Evolutionary conservation across 2,329 filamentous ascomycete genomes (phyloP).

Genomic region (Aspergillus quadricinctus): DNA sequence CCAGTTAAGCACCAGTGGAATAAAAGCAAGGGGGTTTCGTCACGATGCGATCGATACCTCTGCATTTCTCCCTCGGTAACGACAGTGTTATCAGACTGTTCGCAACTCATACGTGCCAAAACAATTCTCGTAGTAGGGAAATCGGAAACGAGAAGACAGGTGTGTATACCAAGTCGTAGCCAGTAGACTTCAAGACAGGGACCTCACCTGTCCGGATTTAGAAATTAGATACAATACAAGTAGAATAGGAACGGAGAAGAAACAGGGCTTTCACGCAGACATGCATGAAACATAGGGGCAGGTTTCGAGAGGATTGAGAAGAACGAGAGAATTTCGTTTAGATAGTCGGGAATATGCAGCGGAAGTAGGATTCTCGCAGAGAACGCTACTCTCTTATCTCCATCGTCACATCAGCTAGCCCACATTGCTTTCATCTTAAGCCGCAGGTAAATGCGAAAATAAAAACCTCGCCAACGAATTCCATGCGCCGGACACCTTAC

Average conservation of each 20-base stretch:
- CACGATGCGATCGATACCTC: neutral
- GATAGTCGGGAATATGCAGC: slow-evolving; percentile 4
- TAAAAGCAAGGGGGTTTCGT: neutral
- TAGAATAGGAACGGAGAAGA: slow-evolving; percentile 14
- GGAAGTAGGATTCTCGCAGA: neutral
- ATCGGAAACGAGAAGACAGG: neutral
- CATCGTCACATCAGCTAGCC: slow-evolving; percentile 6
- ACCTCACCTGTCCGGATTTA: slow-evolving; percentile 9
- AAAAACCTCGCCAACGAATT: slow-evolving; percentile 13
- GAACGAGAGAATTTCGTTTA: slow-evolving; percentile 12
- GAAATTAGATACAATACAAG: slow-evolving; percentile 32
- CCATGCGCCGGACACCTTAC: slow-evolving; percentile 24
- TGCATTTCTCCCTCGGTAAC: neutral
- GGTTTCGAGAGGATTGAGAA: slow-evolving; percentile 7
- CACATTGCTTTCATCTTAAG: slow-evolving; percentile 15
- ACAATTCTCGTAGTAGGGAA: neutral
- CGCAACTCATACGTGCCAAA: slow-evolving; percentile 5
- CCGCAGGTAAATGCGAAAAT: slow-evolving; percentile 12
- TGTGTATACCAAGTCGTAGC: slow-evolving; percentile 5
- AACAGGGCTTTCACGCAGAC: slow-evolving; percentile 5
- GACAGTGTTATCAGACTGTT: neutral
- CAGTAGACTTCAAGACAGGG: slow-evolving; percentile 6
- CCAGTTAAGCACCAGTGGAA: neutral
- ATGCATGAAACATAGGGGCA: slow-evolving; percentile 11
- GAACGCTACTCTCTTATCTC: slow-evolving; percentile 7